phyloP scores from a whole-genome alignment of 345 rosid species.

The Trapa bicornis region DNA sequence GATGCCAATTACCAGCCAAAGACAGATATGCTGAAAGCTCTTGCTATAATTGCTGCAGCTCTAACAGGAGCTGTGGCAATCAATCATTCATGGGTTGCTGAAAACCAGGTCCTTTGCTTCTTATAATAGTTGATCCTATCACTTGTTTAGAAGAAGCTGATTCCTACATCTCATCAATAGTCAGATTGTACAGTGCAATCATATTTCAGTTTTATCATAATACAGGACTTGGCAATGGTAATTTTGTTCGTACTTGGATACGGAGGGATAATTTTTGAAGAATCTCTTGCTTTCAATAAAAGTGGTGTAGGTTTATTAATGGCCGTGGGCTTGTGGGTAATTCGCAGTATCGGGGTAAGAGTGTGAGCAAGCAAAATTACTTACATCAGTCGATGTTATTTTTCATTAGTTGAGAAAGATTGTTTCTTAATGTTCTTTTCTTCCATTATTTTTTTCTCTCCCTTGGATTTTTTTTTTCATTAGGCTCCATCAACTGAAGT shows the following conservation, averaged over 20 bases:
- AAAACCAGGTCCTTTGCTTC: slow-evolving; percentile 53
- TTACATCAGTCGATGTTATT: not conserved
- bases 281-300: slow-evolving; percentile 89
- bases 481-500: slow-evolving; percentile 96
- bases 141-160: not conserved
- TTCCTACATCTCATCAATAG: not conserved
- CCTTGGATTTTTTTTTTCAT: slow-evolving; percentile 14
- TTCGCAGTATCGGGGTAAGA: slow-evolving; percentile 82
- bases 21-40: slow-evolving; percentile 69
- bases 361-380: not conserved
- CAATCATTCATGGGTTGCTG: slow-evolving; percentile 93
- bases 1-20: slow-evolving; percentile 65
- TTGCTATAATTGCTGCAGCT: slow-evolving; percentile 68
- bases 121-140: not conserved
- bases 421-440: not conserved
- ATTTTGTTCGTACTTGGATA: slow-evolving; percentile 79
- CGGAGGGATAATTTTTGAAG: slow-evolving; percentile 81
- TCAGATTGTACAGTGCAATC: not conserved
- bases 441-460: not conserved
- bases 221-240: slow-evolving; percentile 94
- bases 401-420: not conserved
- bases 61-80: slow-evolving; percentile 74
- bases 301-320: slow-evolving; percentile 88
- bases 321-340: slow-evolving; percentile 95
- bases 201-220: slow-evolving; percentile 10